These are phyloP conservation scores for Setomelanomma holmii DNA, from an alignment of 2,329 filamentous ascomycete genomes.

Conservation along the genomic window DNA sequence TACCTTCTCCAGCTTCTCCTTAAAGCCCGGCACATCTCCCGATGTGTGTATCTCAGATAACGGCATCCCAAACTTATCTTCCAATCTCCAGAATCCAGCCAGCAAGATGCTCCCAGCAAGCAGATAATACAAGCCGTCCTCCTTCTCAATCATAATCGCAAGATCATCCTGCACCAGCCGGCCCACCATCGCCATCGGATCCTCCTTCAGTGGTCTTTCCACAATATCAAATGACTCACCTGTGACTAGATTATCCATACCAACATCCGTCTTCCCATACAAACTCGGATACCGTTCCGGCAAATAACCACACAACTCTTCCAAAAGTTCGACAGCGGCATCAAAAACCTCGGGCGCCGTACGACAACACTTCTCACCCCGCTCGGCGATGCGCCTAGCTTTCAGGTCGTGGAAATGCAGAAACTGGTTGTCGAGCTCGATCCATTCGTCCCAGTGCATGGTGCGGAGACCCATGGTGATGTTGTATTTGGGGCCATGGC, in stretches of 20 bases:
- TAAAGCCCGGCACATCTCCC: conserved; percentile 76
- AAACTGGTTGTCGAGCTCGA: conserved; percentile 84
- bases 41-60: conserved; percentile 80
- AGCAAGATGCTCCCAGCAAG: conserved; percentile 78
- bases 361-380: conserved; percentile 70
- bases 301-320: conserved; percentile 75
- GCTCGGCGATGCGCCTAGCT: conserved; percentile 68
- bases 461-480: conserved; percentile 79
- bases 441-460: conserved; percentile 76
- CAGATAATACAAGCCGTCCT: conserved; percentile 81
- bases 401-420: conserved; percentile 76
- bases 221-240: conserved; percentile 74
- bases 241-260: conserved; percentile 75
- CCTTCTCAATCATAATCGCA: conserved; percentile 79
- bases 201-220: conserved; percentile 70
- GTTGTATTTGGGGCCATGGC: conserved; percentile 77
- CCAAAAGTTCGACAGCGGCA: conserved; percentile 76
- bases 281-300: conserved; percentile 77
- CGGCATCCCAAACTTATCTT: conserved; percentile 82
- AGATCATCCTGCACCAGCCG: conserved; percentile 82
- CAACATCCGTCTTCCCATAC: conserved; percentile 63
- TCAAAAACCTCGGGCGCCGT: conserved; percentile 75
- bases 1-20: conserved; percentile 70
- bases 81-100: conserved; percentile 82
- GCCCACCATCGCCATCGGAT: conserved; percentile 78